Base-by-base conservation (phyloP, 2,329 filamentous ascomycete species). In the Sordariomycetes sp. region DNA sequence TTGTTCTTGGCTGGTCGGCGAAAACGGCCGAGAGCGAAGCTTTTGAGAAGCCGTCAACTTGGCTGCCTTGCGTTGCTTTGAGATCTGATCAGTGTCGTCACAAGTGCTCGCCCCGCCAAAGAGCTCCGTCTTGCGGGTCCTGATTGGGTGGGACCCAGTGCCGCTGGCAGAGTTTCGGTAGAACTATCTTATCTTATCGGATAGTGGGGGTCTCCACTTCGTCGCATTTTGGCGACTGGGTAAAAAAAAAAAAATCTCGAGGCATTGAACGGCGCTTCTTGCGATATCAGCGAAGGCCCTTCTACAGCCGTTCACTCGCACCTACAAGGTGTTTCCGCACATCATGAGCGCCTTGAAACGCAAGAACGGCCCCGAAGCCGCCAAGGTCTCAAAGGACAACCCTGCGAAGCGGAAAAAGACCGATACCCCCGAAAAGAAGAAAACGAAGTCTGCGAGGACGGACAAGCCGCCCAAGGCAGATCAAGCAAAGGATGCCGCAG, bases 341-440 rank as follows among this genome's bases (percentile, higher is more conserved):
- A 75, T 54, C 59, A 83, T 83, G 80, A 79, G 77, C 67, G 74
- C 76, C 57, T 72, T 82, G 34, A 57, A 57, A 32, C 50, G 55
- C n/a, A 57, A 57, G 55, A 40, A 34, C 25, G 57, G 57, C 43
- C 57, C 57, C 34, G 51, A 46, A 22, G 57, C 52, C 16, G 7
- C 28, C 28, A 58, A 54, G 52, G 51, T n/a, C 20, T n/a, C 37
- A 20, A 58, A 58, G 34, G 52, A 54, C 24, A 58, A 54, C 24
- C 51, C 57, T 11, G 51, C 52, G 61, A 83, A 83, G 67, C 74
- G 80, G 65, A 83, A 83, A 71, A 57, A 57, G 48, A 35, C 50
- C 25, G 79, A 79, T 69, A 78, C 77, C 66, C 79, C 80, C 24
- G 77, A 74, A 48, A 77, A 73, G 22, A 82, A 82, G 64, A 72